Percentiles rank a stretch among this genome's conserved stretches.
phyloP scores from a whole-genome alignment of 192 early-diverging fungal genomes.

The Backusella luteola region DNA sequence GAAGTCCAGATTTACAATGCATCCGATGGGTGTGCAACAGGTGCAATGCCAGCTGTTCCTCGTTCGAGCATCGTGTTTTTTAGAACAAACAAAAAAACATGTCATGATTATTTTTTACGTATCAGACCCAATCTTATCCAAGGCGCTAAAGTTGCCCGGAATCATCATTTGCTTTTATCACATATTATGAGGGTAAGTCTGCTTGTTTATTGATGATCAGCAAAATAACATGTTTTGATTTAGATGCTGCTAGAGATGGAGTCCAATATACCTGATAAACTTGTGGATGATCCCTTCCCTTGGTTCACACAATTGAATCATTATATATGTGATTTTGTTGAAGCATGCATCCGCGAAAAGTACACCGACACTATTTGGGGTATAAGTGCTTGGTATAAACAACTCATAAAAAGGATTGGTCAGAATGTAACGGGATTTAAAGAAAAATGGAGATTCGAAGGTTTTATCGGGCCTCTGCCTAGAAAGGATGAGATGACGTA shows the following conservation, averaged over 20 bases:
- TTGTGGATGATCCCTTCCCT: neutral
- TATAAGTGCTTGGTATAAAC: conserved; percentile 28
- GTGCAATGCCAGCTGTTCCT: conserved; percentile 58
- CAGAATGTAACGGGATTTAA: conserved; percentile 2
- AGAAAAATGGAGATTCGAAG: conserved; percentile 15
- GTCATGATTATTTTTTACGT: conserved; percentile 77
- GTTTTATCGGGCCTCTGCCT: conserved; percentile 19
- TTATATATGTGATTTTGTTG: conserved; percentile 17
- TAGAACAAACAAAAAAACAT: conserved; percentile 64
- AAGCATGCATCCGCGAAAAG: conserved; percentile 18
- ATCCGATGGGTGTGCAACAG: conserved; percentile 51
- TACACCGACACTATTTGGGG: conserved; percentile 24
- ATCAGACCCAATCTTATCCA: conserved; percentile 54
- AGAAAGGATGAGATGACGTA: neutral
- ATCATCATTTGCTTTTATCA: conserved; percentile 39
- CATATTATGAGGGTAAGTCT: conserved; percentile 37
- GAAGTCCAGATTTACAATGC: conserved; percentile 76
- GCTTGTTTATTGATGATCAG: neutral
- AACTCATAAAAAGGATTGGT: neutral
- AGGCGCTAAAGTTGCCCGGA: conserved; percentile 46
- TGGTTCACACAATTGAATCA: conserved; percentile 17
- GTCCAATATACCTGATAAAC: conserved; percentile 7
- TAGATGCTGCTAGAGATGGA: neutral
- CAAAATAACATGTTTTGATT: neutral
- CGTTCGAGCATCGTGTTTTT: conserved; percentile 70